phyloP scores from a whole-genome alignment of 1,139 yeast genomes.

The Geotrichum cucujoidarum region DNA sequence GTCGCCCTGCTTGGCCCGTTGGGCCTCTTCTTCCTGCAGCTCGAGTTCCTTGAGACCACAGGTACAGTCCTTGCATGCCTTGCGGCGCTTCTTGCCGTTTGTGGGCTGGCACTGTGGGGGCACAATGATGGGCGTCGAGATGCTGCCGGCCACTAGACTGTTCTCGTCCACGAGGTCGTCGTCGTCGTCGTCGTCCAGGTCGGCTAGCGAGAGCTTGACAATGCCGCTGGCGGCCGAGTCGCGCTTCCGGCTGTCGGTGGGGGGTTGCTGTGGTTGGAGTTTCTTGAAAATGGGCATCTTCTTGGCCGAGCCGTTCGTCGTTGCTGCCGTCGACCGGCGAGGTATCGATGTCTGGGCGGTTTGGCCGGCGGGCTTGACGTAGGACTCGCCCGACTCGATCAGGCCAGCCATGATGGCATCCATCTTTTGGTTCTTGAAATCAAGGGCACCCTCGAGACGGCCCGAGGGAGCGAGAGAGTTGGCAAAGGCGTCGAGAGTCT shows the following conservation, averaged over 20 bases:
- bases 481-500: slow-evolving; percentile 43
- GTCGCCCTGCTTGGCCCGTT: slow-evolving; percentile 28
- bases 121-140: slow-evolving; percentile 39
- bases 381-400: slow-evolving; percentile 39
- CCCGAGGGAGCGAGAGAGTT: slow-evolving; percentile 1
- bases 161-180: slow-evolving; percentile 42
- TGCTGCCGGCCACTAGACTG: slow-evolving; percentile 25
- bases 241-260: background rate
- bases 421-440: slow-evolving; percentile 29
- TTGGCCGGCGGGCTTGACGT: slow-evolving; percentile 43
- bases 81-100: slow-evolving; percentile 47
- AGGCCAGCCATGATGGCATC: slow-evolving; percentile 59
- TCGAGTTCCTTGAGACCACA: slow-evolving; percentile 85
- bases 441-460: slow-evolving; percentile 1
- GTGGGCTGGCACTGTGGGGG: slow-evolving; percentile 42
- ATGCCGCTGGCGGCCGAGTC: slow-evolving; percentile 35
- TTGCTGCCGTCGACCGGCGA: background rate
- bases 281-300: slow-evolving; percentile 6
- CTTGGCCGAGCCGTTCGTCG: background rate
- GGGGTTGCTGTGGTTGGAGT: background rate
- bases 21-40: slow-evolving; percentile 38
- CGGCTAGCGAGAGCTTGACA: slow-evolving; percentile 34
- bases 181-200: slow-evolving; percentile 41
- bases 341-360: slow-evolving; percentile 7
- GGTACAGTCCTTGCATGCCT: slow-evolving; percentile 91